Evolutionary conservation across 495 filamentous ascomycete species (phyloP).

Genomic region (Neurospora sp.): DNA sequence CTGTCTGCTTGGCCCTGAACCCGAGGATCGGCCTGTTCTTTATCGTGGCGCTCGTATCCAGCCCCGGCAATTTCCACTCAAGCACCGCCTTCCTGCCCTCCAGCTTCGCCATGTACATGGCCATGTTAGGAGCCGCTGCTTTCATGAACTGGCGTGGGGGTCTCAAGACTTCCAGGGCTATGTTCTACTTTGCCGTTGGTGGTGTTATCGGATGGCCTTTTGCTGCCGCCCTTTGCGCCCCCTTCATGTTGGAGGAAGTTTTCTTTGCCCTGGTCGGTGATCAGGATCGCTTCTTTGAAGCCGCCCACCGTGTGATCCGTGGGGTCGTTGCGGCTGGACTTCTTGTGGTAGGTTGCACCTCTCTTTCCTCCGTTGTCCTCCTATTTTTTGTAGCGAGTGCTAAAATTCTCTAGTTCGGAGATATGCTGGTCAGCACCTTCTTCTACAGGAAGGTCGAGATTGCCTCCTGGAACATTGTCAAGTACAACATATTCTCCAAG

Average conservation of each 20-base stretch:
- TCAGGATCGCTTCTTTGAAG: slow-evolving; percentile 45
- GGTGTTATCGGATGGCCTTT: slow-evolving; percentile 94
- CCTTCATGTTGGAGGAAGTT: slow-evolving; percentile 70
- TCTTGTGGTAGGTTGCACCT: slow-evolving; percentile 52
- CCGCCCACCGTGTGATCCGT: slow-evolving; percentile 48
- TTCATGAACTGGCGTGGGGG: slow-evolving; percentile 81
- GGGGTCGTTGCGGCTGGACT: slow-evolving; percentile 56
- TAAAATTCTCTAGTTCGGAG: slow-evolving; percentile 29
- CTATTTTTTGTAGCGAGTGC: slow-evolving; percentile 5
- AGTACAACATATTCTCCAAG: slow-evolving; percentile 86
- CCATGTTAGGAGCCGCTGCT: slow-evolving; percentile 73
- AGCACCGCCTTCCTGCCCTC: slow-evolving; percentile 81
- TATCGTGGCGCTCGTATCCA: slow-evolving; percentile 61
- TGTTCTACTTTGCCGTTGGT: slow-evolving; percentile 88
- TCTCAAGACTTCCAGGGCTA: slow-evolving; percentile 65
- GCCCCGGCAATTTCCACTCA: slow-evolving; percentile 88
- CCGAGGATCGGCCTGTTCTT: slow-evolving; percentile 76
- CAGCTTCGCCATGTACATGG: slow-evolving; percentile 93
- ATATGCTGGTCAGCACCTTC: slow-evolving; percentile 60
- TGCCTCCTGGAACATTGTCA: slow-evolving; percentile 85
- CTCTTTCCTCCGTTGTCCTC: slow-evolving; percentile 2
- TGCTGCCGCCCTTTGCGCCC: slow-evolving; percentile 69
- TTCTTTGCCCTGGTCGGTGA: slow-evolving; percentile 49
- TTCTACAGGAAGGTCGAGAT: slow-evolving; percentile 72
- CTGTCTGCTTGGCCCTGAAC: slow-evolving; percentile 63